phyloP scores from a whole-genome alignment of 257 asterid species.

The Solanum commersonii region DNA sequence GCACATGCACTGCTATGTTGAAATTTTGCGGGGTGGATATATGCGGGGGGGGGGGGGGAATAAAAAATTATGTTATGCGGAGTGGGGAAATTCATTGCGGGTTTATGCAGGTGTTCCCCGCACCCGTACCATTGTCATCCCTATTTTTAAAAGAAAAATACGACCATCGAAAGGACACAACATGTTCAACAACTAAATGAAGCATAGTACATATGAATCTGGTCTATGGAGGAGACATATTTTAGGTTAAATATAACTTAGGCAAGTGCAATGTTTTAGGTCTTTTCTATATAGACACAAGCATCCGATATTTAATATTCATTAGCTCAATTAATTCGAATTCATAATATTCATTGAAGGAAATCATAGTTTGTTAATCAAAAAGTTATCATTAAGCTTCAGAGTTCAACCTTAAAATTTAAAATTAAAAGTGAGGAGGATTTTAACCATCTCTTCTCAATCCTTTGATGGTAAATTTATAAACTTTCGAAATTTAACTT shows the following conservation, averaged over 20 bases:
- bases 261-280: not conserved
- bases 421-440: not conserved
- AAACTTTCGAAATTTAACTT: not conserved
- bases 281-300: not conserved
- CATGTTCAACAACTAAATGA: not conserved
- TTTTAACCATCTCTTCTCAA: not conserved
- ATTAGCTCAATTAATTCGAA: not conserved
- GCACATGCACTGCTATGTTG: too few species aligned
- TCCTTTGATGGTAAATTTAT: not conserved
- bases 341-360: not conserved
- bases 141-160: too few species aligned
- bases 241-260: not conserved
- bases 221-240: not conserved
- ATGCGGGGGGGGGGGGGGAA: fast-evolving
- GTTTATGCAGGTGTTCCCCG: too few species aligned
- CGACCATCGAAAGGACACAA: too few species aligned
- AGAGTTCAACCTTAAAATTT: not conserved
- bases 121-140: too few species aligned
- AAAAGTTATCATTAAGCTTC: not conserved
- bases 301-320: not conserved
- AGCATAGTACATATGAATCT: not conserved
- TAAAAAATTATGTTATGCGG: too few species aligned
- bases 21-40: too few species aligned
- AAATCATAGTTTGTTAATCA: not conserved
- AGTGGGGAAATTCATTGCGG: too few species aligned